These are phyloP conservation scores for Ophryocystis elektroscirrha DNA, from an alignment of 169 alveolate genomes.

Conservation along the genomic window DNA sequence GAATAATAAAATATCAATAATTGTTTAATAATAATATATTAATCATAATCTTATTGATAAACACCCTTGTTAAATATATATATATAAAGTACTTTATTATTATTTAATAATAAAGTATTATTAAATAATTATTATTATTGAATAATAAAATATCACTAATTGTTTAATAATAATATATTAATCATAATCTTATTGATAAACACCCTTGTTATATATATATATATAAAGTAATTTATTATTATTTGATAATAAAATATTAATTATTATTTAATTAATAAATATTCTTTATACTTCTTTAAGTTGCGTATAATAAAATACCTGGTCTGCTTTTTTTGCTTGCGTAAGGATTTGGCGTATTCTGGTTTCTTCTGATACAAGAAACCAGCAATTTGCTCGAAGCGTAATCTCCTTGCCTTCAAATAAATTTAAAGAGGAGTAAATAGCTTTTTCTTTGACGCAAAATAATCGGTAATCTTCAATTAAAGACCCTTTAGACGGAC, in stretches of 20 bases:
- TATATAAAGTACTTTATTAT: not conserved
- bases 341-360: slow-evolving; percentile 44
- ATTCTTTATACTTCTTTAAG: too few relatives aligned
- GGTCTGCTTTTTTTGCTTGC: slow-evolving; percentile 20
- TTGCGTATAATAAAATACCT: too few relatives aligned
- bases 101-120: not conserved
- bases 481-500: slow-evolving; percentile 53
- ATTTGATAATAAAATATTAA: not conserved
- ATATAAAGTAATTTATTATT: not conserved
- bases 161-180: too few relatives aligned
- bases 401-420: slow-evolving; percentile 45
- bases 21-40: too few relatives aligned
- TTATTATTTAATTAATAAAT: too few relatives aligned
- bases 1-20: too few relatives aligned
- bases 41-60: too few relatives aligned
- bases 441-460: slow-evolving; percentile 71
- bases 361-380: slow-evolving; percentile 63
- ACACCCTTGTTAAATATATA: too few relatives aligned
- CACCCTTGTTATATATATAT: not conserved
- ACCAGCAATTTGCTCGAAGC: slow-evolving; percentile 86
- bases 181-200: too few relatives aligned
- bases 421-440: slow-evolving; percentile 63
- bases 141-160: too few relatives aligned
- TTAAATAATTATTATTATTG: too few relatives aligned
- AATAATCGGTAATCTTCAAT: slow-evolving; percentile 74